Evolutionary conservation across 192 early-diverging fungal genomes (phyloP), one percentile per base, ranked within the genome.

Genomic region (Coemansia furcata): DNA sequence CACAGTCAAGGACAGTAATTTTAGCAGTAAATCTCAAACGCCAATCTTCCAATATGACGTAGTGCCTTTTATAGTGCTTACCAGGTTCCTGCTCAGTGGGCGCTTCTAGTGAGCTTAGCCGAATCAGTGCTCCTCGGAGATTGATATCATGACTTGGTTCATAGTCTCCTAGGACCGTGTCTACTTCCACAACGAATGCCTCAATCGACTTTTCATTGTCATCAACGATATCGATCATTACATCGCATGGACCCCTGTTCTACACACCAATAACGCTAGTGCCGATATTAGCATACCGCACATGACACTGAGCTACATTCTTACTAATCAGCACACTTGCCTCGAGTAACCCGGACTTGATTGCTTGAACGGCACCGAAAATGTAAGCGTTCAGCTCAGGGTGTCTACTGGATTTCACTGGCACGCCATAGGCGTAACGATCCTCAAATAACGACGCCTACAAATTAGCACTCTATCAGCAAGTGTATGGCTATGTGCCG

Each of bases 331-430:
- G 10, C 52, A 33, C 52, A 39, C 60, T 59, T 77, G 78, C 85
- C 73, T 83, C 60, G 23, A 40, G 60, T 14, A 87, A 19, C 40
- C 80, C 68, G 4, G 73, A 35, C 35, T 73, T 80, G 19, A 79
- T 72, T n/a, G 81, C 74, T 5, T 40, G 35, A 2, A 87, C 76
- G 4, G 76, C 69, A 39, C 82, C 72, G 29, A 26, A 14, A 35
- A 87, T 81, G 57, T 87, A 85, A 26, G 55, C 57, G 67, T 79
- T 84, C 39, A 87, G 76, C 62, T 73, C 80, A 6, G 85, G 85
- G 63, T 87, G 83, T 37, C 72, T 66, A 29, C 78, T 79, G 60
- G 78, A 78, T 39, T 85, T 77, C 46, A 87, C 85, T 7, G 84
- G 78, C 14, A 84, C 70, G 21, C 83, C 77, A 43, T 78, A 84